Evolutionary conservation across 75 land plant species (phyloP).

Genomic region (Adiantum capillusveneris): DNA sequence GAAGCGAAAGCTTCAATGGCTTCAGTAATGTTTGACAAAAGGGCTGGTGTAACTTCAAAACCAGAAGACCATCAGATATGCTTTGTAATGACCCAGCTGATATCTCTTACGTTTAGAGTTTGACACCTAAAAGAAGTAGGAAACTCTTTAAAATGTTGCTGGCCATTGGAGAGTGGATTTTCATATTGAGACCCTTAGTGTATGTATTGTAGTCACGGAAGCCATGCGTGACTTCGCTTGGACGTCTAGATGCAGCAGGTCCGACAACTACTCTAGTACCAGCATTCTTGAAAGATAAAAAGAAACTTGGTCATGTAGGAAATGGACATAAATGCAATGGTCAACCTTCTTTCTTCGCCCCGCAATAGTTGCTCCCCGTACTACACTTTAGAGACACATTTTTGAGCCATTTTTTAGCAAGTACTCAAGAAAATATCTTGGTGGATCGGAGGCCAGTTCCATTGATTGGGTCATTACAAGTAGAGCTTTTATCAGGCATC

Average conservation of each 20-base stretch:
- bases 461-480: conserved; percentile 59
- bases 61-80: not conserved
- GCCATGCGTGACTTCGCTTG: conserved; percentile 80
- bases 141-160: conserved; percentile 37
- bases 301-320: not conserved
- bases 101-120: not conserved
- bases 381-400: not conserved
- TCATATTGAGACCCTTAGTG: conserved; percentile 71
- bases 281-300: conserved; percentile 8
- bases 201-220: conserved; percentile 83
- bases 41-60: conserved; percentile 33
- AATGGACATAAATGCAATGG: not conserved
- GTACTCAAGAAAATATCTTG: conserved; percentile 20
- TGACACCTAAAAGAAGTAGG: not conserved
- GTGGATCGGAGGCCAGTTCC: conserved; percentile 68
- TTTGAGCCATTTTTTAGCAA: not conserved
- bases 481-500: conserved; percentile 68
- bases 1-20: conserved; percentile 78
- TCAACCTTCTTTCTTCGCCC: conserved; percentile 18
- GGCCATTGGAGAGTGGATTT: conserved; percentile 53
- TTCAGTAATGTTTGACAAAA: conserved; percentile 61
- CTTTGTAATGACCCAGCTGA: too few relatives aligned
- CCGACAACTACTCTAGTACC: conserved; percentile 37
- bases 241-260: conserved; percentile 56
- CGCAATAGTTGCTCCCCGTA: conserved; percentile 14